A percentile compares a stretch with the other conserved stretches of the same genome.
These are phyloP conservation scores for Schizochytrium sp. DNA, from an alignment of 108 stramenopile species.

Conservation along the genomic window DNA sequence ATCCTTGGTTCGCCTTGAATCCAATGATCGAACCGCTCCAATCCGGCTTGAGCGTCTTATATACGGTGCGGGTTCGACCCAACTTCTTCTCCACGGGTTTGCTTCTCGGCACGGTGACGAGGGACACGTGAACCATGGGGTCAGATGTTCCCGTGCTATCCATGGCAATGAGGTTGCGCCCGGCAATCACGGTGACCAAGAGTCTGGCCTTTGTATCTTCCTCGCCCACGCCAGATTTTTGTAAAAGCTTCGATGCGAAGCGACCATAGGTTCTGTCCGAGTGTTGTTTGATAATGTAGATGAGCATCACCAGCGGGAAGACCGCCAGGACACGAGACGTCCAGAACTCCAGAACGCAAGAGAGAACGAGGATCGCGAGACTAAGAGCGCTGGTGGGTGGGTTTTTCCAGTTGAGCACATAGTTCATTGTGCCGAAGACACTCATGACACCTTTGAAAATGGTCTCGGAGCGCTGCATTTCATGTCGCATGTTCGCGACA, in stretches of 20 bases:
- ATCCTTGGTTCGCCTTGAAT: background rate
- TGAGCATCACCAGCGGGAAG: background rate
- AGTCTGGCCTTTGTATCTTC: background rate
- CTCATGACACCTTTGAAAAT: background rate
- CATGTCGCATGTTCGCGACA: background rate
- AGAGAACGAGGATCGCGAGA: background rate
- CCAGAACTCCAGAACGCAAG: background rate
- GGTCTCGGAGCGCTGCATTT: background rate
- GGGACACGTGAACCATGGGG: background rate
- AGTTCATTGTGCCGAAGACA: background rate
- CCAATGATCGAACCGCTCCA: background rate
- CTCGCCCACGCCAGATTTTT: background rate
- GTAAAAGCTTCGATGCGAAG: background rate
- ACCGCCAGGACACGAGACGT: background rate
- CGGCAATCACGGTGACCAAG: background rate
- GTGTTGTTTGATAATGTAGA: background rate
- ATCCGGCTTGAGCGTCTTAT: background rate
- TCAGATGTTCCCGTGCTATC: background rate
- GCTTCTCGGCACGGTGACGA: background rate
- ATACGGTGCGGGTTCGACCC: background rate
- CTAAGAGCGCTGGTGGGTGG: background rate
- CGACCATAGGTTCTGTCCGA: background rate
- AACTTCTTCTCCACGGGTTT: background rate
- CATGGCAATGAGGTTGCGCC: background rate
- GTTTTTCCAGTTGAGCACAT: background rate